These are phyloP conservation scores for Mortierella claussenii DNA, from an alignment of 192 early-diverging fungal genomes.

Conservation along the genomic window DNA sequence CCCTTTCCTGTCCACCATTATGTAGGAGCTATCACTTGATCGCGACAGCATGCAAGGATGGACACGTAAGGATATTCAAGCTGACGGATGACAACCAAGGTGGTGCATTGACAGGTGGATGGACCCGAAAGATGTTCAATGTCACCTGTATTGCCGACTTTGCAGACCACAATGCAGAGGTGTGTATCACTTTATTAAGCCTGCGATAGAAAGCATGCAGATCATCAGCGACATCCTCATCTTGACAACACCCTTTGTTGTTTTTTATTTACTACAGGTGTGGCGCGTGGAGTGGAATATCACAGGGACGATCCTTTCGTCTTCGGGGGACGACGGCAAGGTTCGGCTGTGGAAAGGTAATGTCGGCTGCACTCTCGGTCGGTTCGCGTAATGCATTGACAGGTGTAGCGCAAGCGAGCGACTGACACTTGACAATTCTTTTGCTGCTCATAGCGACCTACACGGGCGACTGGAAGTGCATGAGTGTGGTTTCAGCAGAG, in stretches of 20 bases:
- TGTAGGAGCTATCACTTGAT: slow-evolving; percentile 81
- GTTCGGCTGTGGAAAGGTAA: slow-evolving; percentile 83
- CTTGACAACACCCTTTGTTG: slow-evolving; percentile 2
- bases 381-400: too few relatives aligned
- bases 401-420: not conserved
- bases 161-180: slow-evolving; percentile 71
- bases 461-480: slow-evolving; percentile 68
- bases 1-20: too few relatives aligned
- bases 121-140: slow-evolving; percentile 57
- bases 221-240: not conserved
- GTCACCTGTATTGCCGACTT: slow-evolving; percentile 69
- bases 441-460: slow-evolving; percentile 33
- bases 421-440: not conserved
- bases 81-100: slow-evolving; percentile 60
- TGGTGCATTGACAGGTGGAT: slow-evolving; percentile 40
- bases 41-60: slow-evolving; percentile 84
- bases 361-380: not conserved
- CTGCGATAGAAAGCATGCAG: not conserved
- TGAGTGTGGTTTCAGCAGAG: slow-evolving; percentile 69
- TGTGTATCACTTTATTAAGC: slow-evolving; percentile 2
- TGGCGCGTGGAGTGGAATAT: slow-evolving; percentile 92
- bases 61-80: slow-evolving; percentile 80
- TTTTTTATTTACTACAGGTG: slow-evolving; percentile 55
- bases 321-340: slow-evolving; percentile 85
- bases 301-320: slow-evolving; percentile 81